A percentile compares a stretch with the other conserved stretches of the same genome.
Evolutionary conservation across 2,329 filamentous ascomycete species (phyloP).

Genomic region (Botrytis galanthina): DNA sequence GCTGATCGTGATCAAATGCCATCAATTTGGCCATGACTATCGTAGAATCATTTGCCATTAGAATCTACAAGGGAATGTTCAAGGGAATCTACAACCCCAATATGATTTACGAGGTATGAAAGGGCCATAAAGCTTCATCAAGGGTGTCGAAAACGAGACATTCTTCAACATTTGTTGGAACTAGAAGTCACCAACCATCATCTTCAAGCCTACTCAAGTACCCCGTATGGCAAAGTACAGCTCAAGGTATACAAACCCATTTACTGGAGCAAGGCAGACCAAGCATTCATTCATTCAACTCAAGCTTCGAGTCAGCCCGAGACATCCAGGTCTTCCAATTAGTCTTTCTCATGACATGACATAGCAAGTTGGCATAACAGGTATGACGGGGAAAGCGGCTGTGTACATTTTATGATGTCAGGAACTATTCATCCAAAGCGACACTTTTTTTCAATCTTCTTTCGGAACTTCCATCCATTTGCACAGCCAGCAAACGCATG

Average conservation of each 20-base stretch:
- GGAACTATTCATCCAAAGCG: neutral
- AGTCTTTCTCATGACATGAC: neutral
- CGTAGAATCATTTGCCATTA: neutral
- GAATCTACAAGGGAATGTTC: neutral
- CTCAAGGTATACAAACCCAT: neutral
- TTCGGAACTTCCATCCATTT: neutral
- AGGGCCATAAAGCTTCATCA: neutral
- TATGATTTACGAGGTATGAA: neutral
- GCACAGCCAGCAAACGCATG: slow-evolving; percentile 9
- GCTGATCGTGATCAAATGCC: slow-evolving; percentile 7
- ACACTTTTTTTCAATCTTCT: neutral
- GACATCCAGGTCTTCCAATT: neutral
- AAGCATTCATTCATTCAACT: neutral
- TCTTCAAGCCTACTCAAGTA: neutral
- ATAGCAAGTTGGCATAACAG: neutral
- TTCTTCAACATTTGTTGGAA: slow-evolving; percentile 1
- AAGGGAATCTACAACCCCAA: neutral
- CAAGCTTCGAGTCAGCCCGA: slow-evolving; percentile 12
- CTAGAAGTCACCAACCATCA: neutral
- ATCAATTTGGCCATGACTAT: slow-evolving; percentile 1
- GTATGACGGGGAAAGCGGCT: slow-evolving; percentile 7
- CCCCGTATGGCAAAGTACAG: neutral
- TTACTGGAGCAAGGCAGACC: slow-evolving; percentile 18
- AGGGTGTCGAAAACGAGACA: neutral
- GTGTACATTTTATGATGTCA: slow-evolving; percentile 7